phyloP scores from a whole-genome alignment of 805 yeast genomes.

The Saturnispora sekii region DNA sequence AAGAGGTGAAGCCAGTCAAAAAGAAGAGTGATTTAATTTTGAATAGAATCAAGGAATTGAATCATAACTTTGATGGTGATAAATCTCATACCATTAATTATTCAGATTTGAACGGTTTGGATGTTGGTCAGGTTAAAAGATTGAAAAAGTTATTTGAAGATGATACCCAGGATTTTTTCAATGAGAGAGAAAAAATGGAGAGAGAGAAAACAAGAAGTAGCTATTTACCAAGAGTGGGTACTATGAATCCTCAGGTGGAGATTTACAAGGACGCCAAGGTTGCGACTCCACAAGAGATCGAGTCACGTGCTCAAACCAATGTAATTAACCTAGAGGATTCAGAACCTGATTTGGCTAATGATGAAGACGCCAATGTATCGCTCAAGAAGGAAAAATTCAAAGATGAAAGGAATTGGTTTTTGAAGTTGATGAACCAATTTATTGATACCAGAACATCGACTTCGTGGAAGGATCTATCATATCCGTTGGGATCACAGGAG shows the following conservation, averaged over 20 bases:
- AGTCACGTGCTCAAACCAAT: conserved; percentile 1
- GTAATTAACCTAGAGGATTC: background rate
- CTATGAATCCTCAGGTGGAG: conserved; percentile 82
- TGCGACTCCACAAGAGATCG: conserved; percentile 31
- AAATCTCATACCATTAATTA: conserved; percentile 16
- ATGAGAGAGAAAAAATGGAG: conserved; percentile 68
- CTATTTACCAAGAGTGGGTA: conserved; percentile 65
- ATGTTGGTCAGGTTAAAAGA: conserved; percentile 45
- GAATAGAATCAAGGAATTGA: conserved; percentile 11
- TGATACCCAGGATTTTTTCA: conserved; percentile 77
- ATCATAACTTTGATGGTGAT: conserved; percentile 10
- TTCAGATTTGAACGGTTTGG: conserved; percentile 4
- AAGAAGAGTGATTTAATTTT: conserved; percentile 14
- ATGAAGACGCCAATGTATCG: conserved; percentile 2
- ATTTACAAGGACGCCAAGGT: conserved; percentile 82
- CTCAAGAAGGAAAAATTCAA: conserved; percentile 2
- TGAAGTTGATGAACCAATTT: conserved; percentile 78
- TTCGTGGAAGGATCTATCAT: conserved; percentile 84
- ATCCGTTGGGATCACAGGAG: conserved; percentile 72
- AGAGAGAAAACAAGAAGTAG: conserved; percentile 42
- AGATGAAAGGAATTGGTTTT: conserved; percentile 59
- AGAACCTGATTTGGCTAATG: background rate
- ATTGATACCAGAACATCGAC: conserved; percentile 98
- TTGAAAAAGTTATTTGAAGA: conserved; percentile 46
- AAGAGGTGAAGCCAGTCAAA: conserved; percentile 15